phyloP scores from a whole-genome alignment of 1,284 basidiomycete species.

The Mycena sp. region DNA sequence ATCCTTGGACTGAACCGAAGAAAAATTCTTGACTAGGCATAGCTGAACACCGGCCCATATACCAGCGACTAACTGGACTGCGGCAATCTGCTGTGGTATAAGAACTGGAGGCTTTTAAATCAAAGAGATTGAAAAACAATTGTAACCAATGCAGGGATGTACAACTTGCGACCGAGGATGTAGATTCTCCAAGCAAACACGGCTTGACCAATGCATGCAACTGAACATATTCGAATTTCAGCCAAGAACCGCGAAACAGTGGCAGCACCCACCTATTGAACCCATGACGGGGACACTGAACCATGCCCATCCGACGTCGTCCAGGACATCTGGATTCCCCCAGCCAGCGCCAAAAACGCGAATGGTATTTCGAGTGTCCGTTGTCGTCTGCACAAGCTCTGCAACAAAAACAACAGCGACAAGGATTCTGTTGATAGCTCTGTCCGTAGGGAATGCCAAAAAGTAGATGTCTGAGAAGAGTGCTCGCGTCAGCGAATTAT shows the following conservation, averaged over 20 bases:
- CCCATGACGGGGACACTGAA: constrained; percentile 23
- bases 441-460: constrained; percentile 9
- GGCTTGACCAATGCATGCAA: constrained; percentile 5
- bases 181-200: constrained; percentile 18
- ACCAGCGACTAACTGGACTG: constrained; percentile 3
- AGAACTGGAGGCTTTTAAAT: neutral
- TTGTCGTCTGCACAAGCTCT: constrained; percentile 15
- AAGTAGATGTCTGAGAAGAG: constrained; percentile 25
- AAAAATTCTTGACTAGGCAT: neutral
- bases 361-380: neutral
- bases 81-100: too few relatives aligned
- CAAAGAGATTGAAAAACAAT: neutral
- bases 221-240: neutral
- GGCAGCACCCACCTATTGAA: neutral
- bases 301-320: constrained; percentile 21
- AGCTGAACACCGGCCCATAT: constrained; percentile 13
- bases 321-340: constrained; percentile 8
- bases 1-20: neutral
- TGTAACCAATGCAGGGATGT: neutral
- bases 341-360: constrained; percentile 15
- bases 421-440: neutral
- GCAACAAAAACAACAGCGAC: constrained; percentile 10
- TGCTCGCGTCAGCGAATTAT: too few relatives aligned
- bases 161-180: neutral
- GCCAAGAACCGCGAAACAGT: neutral